Evolutionary conservation across 805 yeast genomes (phyloP), one percentile per base, ranked within the genome.

Genomic region (Cyberlindnera americana): DNA sequence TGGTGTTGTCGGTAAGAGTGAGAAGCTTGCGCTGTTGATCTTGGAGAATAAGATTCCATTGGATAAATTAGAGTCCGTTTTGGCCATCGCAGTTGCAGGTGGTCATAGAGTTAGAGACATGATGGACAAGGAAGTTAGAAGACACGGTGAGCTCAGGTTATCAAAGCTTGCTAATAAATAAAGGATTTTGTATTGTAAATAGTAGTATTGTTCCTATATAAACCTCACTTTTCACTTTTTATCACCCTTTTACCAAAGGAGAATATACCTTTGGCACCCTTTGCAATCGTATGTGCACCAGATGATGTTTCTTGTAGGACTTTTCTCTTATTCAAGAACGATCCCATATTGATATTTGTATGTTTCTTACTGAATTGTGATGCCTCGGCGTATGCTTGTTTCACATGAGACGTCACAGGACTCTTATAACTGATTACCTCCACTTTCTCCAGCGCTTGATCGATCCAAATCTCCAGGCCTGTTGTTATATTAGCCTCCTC

Each of bases 51-150:
- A 83, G 57, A 72, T 93, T 59, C 91, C 96, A 0, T 62, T 90
- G 49, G 98, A 90, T 56, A 71, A 77, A 41, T 61, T 93, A 43
- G 95, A 86, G 53, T 69, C 78, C 18, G 78, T 87, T 6, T 62
- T 93, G 52, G 86, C 85, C 9, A 73, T 89, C 35, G 95, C 93
- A 3, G 77, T 90, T 33, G 84, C 90, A 15, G 99, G 98, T 9
- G 78, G 91, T 40, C 91, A 85, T 54, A 71, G 85, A 52, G 67
- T 91, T 11, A 77, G 89, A 57, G 87, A 85, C 29, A 64, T 86
- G 39, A 88, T 91, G 96, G 96, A 91, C 54, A 70, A 72, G 33
- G 87, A 83, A 56, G 83, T 93, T 5, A 77, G 96, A 53, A 72
- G 69, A 44, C 87, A 83, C 49, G 95, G 95, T 5, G 72, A 74